Base-by-base conservation (phyloP, 306 rosid species). In the Quercus wislizeni region DNA sequence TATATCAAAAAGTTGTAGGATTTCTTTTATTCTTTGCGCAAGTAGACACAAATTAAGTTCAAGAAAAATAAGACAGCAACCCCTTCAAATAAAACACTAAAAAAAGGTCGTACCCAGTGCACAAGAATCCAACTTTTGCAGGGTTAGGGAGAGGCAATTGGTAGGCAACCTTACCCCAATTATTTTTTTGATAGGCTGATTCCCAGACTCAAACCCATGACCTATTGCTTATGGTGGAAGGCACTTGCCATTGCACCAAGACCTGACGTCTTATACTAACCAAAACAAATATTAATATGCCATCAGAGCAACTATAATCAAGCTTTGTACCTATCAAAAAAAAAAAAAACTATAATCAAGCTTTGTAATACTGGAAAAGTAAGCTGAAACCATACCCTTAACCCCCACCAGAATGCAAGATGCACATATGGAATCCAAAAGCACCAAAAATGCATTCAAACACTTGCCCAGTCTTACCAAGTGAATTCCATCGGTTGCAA, bases 401-500 rank as follows among this genome's bases (percentile, higher is more conserved):
- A 64, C 12, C 20, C 46, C 46, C 12, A 64, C 70, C 4, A 8
- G 11, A 59, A 5, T 28, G 75, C 51, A 51, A 43, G 71, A 81
- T 55, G 73, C 43, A 67, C 70, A 9, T 62, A 79, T 71, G 52
- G 43, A 75, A 74, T 61, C 58, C 75, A 71, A 20, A 43, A 57
- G 43, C 67, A 77, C 21, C 28, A 69, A 81, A 63, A 74, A 14
- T 17, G 18, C 41, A 55, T 55, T 71, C 63, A 71, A 64, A 68
- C 83, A 71, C 63, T 51, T 35, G 4, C 19, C 13, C 46, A 43
- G 55, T 69, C 94, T 86, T 90, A 94, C 97, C 96, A 95, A 88
- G 85, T 92, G 98, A 89, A 88, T 84, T 56, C 97, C 91, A 76
- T 95, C 99, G 27, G 99, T 79, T 17, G 99, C 99, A 84, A 93